Evolutionary conservation across 768 basidiomycete genomes (phyloP), one percentile per base, ranked within the genome.

Genomic region (Candolleomyces aberdarensis): DNA sequence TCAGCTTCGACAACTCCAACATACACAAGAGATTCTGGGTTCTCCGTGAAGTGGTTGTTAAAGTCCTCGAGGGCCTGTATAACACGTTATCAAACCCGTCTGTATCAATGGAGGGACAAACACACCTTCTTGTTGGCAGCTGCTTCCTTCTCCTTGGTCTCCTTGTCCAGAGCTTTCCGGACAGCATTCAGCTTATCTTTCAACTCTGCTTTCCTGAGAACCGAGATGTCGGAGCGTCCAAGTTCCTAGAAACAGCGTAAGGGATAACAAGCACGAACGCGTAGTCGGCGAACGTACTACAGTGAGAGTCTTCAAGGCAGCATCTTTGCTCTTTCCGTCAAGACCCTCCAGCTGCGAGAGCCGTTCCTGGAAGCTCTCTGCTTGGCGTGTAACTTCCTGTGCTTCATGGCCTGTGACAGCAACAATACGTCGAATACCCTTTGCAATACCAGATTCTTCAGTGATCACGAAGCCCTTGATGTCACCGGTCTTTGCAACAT

Each of bases 391-490:
- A 10, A 89, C 93, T 29, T 90, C 89, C 39, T 89, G 83, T 0
- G 97, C 97, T 71, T 98, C 95, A 64, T 94, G 85, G 17, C 96
- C 96, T 0, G 97, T 98, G 55, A 99, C 88, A 41, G 94, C 97
- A 53, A 91, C 88, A 60, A 99, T 88, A 41, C 97, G 86, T 54
- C 97, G 89, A 64, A 98, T 96, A 44, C 97, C 97, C 78, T 98
- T 98, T 7, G 97, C 97, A 67, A 98, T 98, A 39, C 96, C 96
- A 4, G 92, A 92, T 73, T 98, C 97, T 69, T 98, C 97, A 5
- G 85, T 89, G 63, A 99, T 91, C 31, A 96, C 88, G 71, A 99
- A 91, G 70, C 94, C 90, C 75, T 96, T 96, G 82, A 99, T 98
- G 67, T 96, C 94, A 17, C 96, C 94, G 0, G 97, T 99, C 75